A percentile compares a stretch with the other conserved stretches of the same genome.
phyloP scores from a whole-genome alignment of 345 rosid species.

The Bruguiera gymnorhiza region DNA sequence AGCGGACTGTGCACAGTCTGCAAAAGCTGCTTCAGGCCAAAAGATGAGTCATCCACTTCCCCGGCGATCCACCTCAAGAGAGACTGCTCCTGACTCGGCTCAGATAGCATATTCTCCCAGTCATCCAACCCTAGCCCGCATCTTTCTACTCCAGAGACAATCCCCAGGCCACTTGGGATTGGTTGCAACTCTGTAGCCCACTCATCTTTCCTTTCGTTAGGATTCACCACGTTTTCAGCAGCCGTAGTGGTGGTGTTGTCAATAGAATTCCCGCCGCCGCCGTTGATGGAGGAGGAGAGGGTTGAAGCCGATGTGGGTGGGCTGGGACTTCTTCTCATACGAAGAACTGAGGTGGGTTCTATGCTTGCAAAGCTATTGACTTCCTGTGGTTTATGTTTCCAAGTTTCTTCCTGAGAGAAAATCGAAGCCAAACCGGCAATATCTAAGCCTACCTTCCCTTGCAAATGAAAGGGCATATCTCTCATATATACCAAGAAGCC shows the following conservation, averaged over 20 bases:
- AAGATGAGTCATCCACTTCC: constrained; percentile 43
- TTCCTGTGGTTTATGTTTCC: constrained; percentile 28
- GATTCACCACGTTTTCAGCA: constrained; percentile 12
- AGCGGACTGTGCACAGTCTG: constrained; percentile 31
- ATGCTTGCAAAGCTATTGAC: constrained; percentile 21
- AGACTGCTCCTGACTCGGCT: constrained; percentile 44
- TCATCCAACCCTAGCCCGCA: constrained; percentile 47
- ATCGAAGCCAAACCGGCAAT: constrained; percentile 35
- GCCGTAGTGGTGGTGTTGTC: constrained; percentile 25
- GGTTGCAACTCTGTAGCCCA: constrained; percentile 45
- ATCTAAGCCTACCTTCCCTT: constrained; percentile 33
- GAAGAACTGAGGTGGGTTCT: constrained; percentile 44
- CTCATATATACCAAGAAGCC: constrained; percentile 8
- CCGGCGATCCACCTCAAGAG: constrained; percentile 46
- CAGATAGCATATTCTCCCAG: constrained; percentile 52
- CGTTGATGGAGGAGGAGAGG: constrained; percentile 58
- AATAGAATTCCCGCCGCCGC: constrained; percentile 28
- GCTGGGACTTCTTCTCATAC: constrained; percentile 60
- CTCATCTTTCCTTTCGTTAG: constrained; percentile 37
- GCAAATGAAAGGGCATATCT: constrained; percentile 41
- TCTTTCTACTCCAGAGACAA: constrained; percentile 33
- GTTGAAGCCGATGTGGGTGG: constrained; percentile 66
- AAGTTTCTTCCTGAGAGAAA: constrained; percentile 31
- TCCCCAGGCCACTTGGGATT: constrained; percentile 31
- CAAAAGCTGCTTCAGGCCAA: constrained; percentile 36